phyloP scores from a whole-genome alignment of 805 yeast species.

The Wickerhamomyces sydowiorum region DNA sequence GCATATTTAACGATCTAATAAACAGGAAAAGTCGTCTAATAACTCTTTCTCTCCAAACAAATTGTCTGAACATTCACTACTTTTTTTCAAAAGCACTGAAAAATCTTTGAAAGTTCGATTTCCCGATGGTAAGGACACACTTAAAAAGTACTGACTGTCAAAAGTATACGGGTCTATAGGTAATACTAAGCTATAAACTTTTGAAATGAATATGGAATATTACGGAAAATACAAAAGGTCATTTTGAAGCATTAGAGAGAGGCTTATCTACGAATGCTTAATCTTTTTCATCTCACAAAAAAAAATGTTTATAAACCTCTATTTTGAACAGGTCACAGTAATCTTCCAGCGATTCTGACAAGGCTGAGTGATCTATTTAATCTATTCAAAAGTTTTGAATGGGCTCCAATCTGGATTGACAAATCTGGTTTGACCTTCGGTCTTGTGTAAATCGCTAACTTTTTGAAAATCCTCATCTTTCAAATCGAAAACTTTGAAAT shows the following conservation, averaged over 20 bases:
- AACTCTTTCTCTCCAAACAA: background rate
- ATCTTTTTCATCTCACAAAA: too few relatives aligned
- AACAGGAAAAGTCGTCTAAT: too few relatives aligned
- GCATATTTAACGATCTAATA: conserved; percentile 6
- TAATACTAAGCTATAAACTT: too few relatives aligned
- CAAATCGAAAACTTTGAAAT: conserved; percentile 24
- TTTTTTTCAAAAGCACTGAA: background rate
- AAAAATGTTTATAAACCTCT: too few relatives aligned
- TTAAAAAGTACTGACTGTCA: background rate
- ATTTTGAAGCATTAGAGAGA: too few relatives aligned
- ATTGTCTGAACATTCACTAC: background rate
- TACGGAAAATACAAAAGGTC: too few relatives aligned
- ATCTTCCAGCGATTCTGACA: too few relatives aligned
- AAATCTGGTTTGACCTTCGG: conserved; percentile 23
- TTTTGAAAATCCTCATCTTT: conserved; percentile 27
- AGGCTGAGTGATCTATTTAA: background rate
- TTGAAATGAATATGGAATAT: too few relatives aligned
- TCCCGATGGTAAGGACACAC: too few relatives aligned
- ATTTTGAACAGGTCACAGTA: too few relatives aligned
- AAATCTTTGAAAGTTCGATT: background rate
- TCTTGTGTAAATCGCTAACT: conserved; percentile 20
- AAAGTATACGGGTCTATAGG: background rate
- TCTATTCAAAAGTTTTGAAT: conserved; percentile 32
- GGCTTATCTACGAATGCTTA: too few relatives aligned
- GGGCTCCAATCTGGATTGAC: conserved; percentile 18